phyloP scores from a whole-genome alignment of 306 rosid species.

The Calophaca sinica region DNA sequence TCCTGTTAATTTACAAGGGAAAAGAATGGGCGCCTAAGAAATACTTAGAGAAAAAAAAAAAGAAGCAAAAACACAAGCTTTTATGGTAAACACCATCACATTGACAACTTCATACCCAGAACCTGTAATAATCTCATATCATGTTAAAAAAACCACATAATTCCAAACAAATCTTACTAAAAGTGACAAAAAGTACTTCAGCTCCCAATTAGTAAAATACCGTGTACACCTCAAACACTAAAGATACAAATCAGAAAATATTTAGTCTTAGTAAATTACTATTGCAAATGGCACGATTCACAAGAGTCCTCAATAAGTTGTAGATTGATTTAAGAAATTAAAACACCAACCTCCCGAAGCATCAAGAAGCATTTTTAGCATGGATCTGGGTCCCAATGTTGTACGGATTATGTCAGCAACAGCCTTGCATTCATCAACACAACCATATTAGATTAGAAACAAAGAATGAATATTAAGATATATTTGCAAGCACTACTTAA shows the following conservation, averaged over 20 bases:
- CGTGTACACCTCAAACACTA: conserved; percentile 4
- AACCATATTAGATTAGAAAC: conserved; percentile 33
- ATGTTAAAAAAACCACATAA: neutral
- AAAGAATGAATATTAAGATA: conserved; percentile 7
- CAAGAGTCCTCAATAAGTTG: neutral
- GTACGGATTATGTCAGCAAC: conserved; percentile 96
- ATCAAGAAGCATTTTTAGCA: conserved; percentile 94
- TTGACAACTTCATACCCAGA: conserved; percentile 18
- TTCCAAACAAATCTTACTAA: neutral
- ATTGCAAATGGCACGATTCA: neutral
- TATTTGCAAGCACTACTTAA: neutral
- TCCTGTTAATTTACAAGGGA: conserved; percentile 56
- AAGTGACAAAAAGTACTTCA: conserved; percentile 16
- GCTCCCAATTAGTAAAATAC: conserved; percentile 10
- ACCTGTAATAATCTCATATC: conserved; percentile 31
- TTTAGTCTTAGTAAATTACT: neutral
- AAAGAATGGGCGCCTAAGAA: conserved; percentile 9
- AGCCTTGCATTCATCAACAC: conserved; percentile 58
- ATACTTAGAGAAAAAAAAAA: conserved; percentile 27
- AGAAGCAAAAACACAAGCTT: neutral
- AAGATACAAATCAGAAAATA: conserved; percentile 1
- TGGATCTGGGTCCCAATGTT: conserved; percentile 94
- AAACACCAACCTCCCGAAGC: conserved; percentile 71
- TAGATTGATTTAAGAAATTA: conserved; percentile 9
- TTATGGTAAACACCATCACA: neutral